Evolutionary conservation across 129 eudicot species (phyloP).

Genomic region (Helichrysum umbraculigerum): DNA sequence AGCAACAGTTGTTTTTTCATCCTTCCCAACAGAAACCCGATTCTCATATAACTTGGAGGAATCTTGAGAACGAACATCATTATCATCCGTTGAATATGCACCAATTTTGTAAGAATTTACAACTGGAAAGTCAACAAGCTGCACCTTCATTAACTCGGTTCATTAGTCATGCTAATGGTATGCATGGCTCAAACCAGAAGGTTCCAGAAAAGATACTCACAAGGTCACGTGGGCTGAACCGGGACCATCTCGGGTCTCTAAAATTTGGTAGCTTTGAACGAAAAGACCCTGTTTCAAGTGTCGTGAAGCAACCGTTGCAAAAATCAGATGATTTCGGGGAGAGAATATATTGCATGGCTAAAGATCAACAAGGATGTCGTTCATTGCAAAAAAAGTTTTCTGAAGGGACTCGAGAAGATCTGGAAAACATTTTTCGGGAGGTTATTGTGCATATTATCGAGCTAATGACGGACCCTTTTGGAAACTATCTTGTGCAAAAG

Average conservation of each 20-base stretch:
- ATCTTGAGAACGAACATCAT: slow-evolving; percentile 39
- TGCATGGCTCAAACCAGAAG: slow-evolving; percentile 35
- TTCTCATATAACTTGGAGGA: slow-evolving; percentile 46
- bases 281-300: slow-evolving; percentile 40
- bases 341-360: slow-evolving; percentile 50
- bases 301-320: slow-evolving; percentile 28
- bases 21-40: slow-evolving; percentile 42
- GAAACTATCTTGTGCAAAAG: slow-evolving; percentile 64
- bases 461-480: slow-evolving; percentile 59
- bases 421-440: slow-evolving; percentile 45
- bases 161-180: slow-evolving; percentile 27
- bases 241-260: slow-evolving; percentile 41
- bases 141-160: slow-evolving; percentile 35
- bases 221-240: slow-evolving; percentile 44
- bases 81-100: slow-evolving; percentile 41
- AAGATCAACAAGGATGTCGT: slow-evolving; percentile 66
- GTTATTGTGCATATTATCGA: slow-evolving; percentile 53
- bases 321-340: slow-evolving; percentile 42
- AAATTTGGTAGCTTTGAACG: slow-evolving; percentile 53
- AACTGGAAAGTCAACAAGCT: slow-evolving; percentile 35
- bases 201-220: slow-evolving; percentile 51
- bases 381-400: slow-evolving; percentile 50
- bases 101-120: slow-evolving; percentile 45
- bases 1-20: slow-evolving; percentile 40
- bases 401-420: slow-evolving; percentile 50